These are phyloP conservation scores for Beauveria sp. DNA, from an alignment of 2,329 filamentous ascomycete genomes.

Conservation along the genomic window DNA sequence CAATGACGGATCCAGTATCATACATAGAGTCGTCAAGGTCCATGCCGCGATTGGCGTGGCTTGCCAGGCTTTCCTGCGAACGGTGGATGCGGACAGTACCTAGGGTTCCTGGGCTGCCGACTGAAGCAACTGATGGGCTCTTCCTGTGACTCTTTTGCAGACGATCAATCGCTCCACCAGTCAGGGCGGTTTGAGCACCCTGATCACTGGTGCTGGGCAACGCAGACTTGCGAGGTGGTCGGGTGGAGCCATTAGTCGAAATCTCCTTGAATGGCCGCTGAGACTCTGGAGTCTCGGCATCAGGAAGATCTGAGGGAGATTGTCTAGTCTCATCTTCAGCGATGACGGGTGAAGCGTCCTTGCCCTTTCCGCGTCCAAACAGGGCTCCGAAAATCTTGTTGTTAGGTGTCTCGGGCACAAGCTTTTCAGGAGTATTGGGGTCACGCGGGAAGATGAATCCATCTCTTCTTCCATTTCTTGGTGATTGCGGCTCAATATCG, in stretches of 20 bases:
- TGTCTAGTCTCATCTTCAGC: conserved; percentile 59
- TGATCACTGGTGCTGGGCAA: conserved; percentile 52
- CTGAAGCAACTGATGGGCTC: conserved; percentile 28
- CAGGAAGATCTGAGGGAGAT: conserved; percentile 33
- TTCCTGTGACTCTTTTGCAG: conserved; percentile 36
- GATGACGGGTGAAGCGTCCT: conserved; percentile 39
- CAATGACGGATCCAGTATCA: conserved; percentile 26
- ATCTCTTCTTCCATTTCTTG: conserved; percentile 45
- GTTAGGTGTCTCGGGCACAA: conserved; percentile 31
- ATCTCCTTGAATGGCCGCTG: conserved; percentile 54
- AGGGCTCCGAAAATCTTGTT: conserved; percentile 35
- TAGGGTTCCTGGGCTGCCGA: conserved; percentile 28
- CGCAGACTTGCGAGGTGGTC: conserved; percentile 30
- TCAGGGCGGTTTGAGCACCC: conserved; percentile 74
- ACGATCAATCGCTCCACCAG: conserved; percentile 72
- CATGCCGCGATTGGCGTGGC: conserved; percentile 31
- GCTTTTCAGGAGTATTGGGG: conserved; percentile 22
- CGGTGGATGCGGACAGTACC: conserved; percentile 37
- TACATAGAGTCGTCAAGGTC: conserved; percentile 30
- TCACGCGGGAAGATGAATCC: conserved; percentile 50
- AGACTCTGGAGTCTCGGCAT: conserved; percentile 44
- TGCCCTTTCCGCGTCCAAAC: conserved; percentile 36
- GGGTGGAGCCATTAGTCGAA: conserved; percentile 46
- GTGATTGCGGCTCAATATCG: conserved; percentile 38
- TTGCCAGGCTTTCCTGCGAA: conserved; percentile 44